These are phyloP conservation scores for Saccharum spontaneum DNA, from an alignment of 176 grass and related monocot genomes.

Conservation along the genomic window DNA sequence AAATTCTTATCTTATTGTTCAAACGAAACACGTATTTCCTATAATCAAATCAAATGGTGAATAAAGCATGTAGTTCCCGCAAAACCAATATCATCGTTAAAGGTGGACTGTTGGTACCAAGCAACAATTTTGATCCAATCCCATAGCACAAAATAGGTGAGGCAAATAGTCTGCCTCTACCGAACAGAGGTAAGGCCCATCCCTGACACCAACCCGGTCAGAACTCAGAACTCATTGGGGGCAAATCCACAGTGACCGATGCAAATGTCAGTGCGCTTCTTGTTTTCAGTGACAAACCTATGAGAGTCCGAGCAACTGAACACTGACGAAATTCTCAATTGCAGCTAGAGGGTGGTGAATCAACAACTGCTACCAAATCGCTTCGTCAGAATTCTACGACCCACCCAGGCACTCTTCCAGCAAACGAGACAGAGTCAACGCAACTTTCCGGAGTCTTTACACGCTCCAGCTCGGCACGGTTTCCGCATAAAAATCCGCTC, in stretches of 20 bases:
- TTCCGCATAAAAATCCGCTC: conserved; percentile 23
- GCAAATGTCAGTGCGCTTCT: background rate
- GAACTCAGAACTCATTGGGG: background rate
- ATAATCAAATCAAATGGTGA: background rate
- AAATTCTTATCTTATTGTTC: background rate
- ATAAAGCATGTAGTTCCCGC: no score
- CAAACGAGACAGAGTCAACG: conserved; percentile 31
- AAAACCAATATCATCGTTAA: background rate
- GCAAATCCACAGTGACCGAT: background rate
- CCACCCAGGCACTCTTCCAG: background rate
- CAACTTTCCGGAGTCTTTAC: conserved; percentile 3
- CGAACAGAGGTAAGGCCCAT: background rate
- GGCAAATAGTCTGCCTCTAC: background rate
- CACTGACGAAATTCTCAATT: background rate
- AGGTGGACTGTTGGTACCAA: background rate
- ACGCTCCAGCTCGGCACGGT: background rate
- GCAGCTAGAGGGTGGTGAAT: background rate
- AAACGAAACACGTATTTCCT: background rate
- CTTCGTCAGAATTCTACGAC: background rate
- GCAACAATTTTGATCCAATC: conserved; percentile 8
- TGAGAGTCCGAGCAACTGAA: background rate
- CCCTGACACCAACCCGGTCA: background rate
- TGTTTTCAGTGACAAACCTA: background rate
- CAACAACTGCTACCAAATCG: background rate
- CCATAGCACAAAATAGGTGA: background rate